Evolutionary conservation across 2,329 filamentous ascomycete species (phyloP).

Genomic region (Calonectria crousiana): DNA sequence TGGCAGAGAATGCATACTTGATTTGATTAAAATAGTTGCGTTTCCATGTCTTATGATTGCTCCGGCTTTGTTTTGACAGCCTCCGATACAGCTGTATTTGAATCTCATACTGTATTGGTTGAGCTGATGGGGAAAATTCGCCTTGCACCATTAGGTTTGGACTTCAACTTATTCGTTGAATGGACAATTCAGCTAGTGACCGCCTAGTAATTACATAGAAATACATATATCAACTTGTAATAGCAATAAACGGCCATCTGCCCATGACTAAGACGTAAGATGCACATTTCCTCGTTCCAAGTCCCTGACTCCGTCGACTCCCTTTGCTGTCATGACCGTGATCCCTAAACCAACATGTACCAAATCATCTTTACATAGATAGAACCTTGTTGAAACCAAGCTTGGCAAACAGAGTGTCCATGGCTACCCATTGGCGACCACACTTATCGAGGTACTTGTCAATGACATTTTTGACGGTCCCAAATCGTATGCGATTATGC

Average conservation of each 20-base stretch:
- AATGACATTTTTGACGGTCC: constrained; percentile 80
- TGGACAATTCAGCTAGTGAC: neutral
- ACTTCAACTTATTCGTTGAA: neutral
- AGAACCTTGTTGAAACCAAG: constrained; percentile 64
- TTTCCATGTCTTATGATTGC: neutral
- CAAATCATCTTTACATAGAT: neutral
- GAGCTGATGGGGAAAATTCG: neutral
- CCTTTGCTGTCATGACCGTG: neutral
- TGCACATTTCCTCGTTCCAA: neutral
- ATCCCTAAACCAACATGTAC: neutral
- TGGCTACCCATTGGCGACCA: constrained; percentile 91
- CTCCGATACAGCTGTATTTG: neutral
- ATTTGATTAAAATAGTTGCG: constrained; percentile 25
- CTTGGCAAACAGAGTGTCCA: constrained; percentile 87
- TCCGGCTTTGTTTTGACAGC: neutral
- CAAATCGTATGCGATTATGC: constrained; percentile 85
- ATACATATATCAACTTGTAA: neutral
- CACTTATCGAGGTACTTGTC: constrained; percentile 90
- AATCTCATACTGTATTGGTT: neutral
- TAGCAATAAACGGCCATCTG: neutral
- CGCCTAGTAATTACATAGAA: neutral
- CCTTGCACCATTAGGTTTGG: neutral
- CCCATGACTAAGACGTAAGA: neutral
- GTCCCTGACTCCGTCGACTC: constrained; percentile 33
- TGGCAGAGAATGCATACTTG: constrained; percentile 41